Conservation (phyloP, 495 filamentous ascomycete species). For the Penicillium robsamsonii region DNA sequence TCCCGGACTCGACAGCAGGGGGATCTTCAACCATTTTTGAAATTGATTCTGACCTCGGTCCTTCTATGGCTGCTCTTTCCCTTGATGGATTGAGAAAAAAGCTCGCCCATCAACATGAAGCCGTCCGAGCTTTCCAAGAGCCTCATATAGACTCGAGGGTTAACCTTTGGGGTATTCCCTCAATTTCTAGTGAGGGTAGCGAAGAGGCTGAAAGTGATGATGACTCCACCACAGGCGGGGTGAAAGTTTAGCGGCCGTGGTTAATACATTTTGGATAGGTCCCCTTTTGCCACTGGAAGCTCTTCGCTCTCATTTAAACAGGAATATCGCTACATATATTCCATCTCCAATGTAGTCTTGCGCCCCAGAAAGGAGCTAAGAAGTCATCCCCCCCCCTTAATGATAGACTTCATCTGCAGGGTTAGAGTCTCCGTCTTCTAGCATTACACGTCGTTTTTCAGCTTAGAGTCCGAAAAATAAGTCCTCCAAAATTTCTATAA, state of each 20-base stretch:
- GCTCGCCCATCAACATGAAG: constrained; percentile 1
- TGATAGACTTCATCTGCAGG: too few species aligned
- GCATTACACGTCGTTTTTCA: too few species aligned
- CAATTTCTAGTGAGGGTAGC: neutral
- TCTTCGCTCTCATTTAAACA: too few species aligned
- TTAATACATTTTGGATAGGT: too few species aligned
- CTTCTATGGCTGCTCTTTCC: constrained; percentile 2
- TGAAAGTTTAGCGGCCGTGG: neutral
- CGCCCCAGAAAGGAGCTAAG: too few species aligned
- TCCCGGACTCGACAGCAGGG: constrained; percentile 5
- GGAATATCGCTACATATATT: too few species aligned
- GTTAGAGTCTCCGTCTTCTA: too few species aligned
- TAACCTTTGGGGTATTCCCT: neutral
- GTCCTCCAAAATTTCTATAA: too few species aligned
- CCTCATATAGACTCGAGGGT: constrained; percentile 1
- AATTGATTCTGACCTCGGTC: neutral
- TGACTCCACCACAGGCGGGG: constrained; percentile 2
- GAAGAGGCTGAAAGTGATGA: constrained; percentile 6
- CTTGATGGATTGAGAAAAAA: constrained; percentile 4
- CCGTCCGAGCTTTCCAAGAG: neutral
- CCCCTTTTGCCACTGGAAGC: too few species aligned
- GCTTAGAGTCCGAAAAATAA: too few species aligned
- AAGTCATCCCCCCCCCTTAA: too few species aligned
- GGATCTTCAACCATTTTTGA: constrained; percentile 8
- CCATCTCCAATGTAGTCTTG: too few species aligned